Evolutionary conservation across 371 early-diverging fungal species (phyloP).

Genomic region (Mucor sp.): DNA sequence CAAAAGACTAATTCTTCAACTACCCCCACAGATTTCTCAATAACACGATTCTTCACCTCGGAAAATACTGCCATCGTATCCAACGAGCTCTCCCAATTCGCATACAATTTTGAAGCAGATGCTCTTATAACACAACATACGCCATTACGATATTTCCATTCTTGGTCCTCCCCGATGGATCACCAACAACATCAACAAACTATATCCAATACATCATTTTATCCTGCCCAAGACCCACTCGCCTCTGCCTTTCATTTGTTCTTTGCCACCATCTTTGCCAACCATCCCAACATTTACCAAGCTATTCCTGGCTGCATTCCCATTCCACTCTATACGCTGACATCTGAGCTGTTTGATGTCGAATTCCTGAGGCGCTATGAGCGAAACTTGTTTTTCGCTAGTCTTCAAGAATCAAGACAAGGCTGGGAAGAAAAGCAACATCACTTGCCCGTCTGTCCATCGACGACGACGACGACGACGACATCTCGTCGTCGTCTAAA

Average conservation of each 20-base stretch:
- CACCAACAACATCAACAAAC: conserved; percentile 10
- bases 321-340: conserved; percentile 37
- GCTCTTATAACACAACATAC: conserved; percentile 39
- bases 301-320: conserved; percentile 44
- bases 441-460: background rate
- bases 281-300: conserved; percentile 41
- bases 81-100: conserved; percentile 40
- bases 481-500: background rate
- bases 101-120: conserved; percentile 48
- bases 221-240: conserved; percentile 45
- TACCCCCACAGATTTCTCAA: conserved; percentile 31
- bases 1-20: too few species aligned
- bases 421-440: conserved; percentile 25
- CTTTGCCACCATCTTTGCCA: conserved; percentile 46
- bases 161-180: conserved; percentile 14
- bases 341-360: conserved; percentile 42
- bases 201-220: conserved; percentile 18
- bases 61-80: conserved; percentile 31
- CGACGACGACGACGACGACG: too few species aligned
- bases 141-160: conserved; percentile 29
- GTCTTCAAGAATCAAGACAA: conserved; percentile 21
- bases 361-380: conserved; percentile 51
- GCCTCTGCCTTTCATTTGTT: conserved; percentile 49
- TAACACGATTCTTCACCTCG: conserved; percentile 32
- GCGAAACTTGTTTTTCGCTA: conserved; percentile 31